A percentile compares a stretch with the other conserved stretches of the same genome.
phyloP scores from a whole-genome alignment of 1,139 yeast genomes.

The Dujonia santamariae region DNA sequence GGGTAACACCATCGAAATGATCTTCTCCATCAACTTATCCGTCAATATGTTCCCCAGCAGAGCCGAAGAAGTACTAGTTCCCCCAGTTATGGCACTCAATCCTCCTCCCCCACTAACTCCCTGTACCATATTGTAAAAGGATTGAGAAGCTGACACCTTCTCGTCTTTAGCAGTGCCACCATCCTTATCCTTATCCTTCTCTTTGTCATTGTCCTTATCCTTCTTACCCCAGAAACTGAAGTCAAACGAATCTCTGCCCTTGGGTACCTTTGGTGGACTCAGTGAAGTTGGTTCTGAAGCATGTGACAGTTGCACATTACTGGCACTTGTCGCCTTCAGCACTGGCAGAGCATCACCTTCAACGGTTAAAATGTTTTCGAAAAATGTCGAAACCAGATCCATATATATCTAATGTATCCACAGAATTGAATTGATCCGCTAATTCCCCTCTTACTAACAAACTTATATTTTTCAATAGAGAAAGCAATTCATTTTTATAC shows the following conservation, averaged over 20 bases:
- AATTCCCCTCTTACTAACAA: no score
- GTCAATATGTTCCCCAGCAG: slow-evolving; percentile 64
- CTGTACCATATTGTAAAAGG: not conserved
- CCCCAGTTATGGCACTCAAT: not conserved
- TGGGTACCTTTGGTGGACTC: not conserved
- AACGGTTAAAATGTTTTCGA: slow-evolving; percentile 26
- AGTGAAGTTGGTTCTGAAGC: not conserved
- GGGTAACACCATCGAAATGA: slow-evolving; percentile 70
- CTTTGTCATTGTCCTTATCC: not conserved
- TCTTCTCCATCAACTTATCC: slow-evolving; percentile 68
- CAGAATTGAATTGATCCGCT: no score
- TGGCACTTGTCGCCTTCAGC: not conserved
- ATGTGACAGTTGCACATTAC: slow-evolving; percentile 1
- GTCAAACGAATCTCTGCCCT: slow-evolving; percentile 3
- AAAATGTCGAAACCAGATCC: slow-evolving; percentile 30
- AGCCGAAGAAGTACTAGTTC: slow-evolving; percentile 17
- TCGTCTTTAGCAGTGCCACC: not conserved
- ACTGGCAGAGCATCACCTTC: slow-evolving; percentile 11
- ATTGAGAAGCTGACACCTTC: not conserved
- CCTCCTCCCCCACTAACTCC: not conserved
- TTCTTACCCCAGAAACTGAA: slow-evolving; percentile 5
- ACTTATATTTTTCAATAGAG: not conserved
- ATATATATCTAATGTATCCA: no score
- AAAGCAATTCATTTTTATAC: not conserved
- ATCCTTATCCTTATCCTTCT: not conserved